Conservation (phyloP, 2,329 filamentous ascomycete species). For the Ophidiomyces ophidiicola region DNA sequence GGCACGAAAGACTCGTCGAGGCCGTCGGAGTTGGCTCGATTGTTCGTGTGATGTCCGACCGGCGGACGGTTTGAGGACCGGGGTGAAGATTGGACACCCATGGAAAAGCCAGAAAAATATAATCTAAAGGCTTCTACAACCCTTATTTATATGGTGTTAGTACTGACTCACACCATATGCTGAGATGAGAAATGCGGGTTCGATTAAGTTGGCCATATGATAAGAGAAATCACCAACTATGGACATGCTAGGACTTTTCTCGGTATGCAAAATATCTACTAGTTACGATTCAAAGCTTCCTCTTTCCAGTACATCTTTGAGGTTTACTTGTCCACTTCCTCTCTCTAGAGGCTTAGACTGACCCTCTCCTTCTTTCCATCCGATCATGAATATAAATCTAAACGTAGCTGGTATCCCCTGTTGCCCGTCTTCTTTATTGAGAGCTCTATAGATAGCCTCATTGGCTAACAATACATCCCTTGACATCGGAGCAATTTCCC, state of each 20-base stretch:
- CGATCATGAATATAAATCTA: slow-evolving; percentile 95
- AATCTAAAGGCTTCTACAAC: too few species aligned
- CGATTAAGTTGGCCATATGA: too few species aligned
- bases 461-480: slow-evolving; percentile 77
- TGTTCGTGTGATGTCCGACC: slow-evolving; percentile 89
- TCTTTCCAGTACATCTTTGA: slow-evolving; percentile 64
- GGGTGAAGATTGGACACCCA: slow-evolving; percentile 1
- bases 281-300: slow-evolving; percentile 21
- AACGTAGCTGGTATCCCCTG: slow-evolving; percentile 71
- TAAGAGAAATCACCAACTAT: too few species aligned
- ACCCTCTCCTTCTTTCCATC: slow-evolving; percentile 75
- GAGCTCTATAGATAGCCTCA: slow-evolving; percentile 73
- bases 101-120: neutral
- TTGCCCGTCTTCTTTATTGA: slow-evolving; percentile 69
- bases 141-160: too few species aligned
- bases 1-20: slow-evolving; percentile 98
- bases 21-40: slow-evolving; percentile 86
- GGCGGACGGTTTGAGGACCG: slow-evolving; percentile 61
- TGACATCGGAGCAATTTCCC: slow-evolving; percentile 65
- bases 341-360: slow-evolving; percentile 70
- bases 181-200: too few species aligned
- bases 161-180: too few species aligned
- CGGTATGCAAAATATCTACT: slow-evolving; percentile 2
- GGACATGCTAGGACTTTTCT: neutral
- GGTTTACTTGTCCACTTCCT: slow-evolving; percentile 73